Evolutionary conservation across 2,329 filamentous ascomycete species (phyloP).

Genomic region (Xenoacremonium recifei): DNA sequence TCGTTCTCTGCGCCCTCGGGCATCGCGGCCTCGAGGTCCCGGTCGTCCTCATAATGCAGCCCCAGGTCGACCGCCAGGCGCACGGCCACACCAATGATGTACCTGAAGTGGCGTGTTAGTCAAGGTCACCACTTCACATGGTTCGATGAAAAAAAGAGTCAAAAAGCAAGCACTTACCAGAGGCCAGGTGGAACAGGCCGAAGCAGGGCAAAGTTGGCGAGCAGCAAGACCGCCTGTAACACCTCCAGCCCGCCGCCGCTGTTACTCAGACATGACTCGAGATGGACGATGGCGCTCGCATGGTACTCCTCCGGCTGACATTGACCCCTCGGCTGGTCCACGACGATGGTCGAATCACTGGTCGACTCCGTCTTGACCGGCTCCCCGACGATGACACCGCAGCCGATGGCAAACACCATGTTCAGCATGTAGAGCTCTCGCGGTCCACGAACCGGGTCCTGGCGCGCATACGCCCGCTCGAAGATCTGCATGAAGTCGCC

Average conservation of each 20-base stretch:
- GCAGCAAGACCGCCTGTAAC: conserved; percentile 84
- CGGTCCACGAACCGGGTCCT: conserved; percentile 65
- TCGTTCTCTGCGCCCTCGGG: conserved; percentile 39
- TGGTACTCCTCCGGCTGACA: conserved; percentile 93
- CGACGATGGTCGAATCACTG: conserved; percentile 26
- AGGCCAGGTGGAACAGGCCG: conserved; percentile 88
- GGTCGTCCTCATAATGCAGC: conserved; percentile 87
- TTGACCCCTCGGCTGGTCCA: conserved; percentile 38
- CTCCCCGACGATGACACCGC: conserved; percentile 82
- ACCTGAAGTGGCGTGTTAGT: conserved; percentile 45
- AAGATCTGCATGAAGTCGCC: conserved; percentile 88
- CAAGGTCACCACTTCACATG: not conserved
- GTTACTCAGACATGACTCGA: conserved; percentile 81
- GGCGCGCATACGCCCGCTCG: conserved; percentile 72
- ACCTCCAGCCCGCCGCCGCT: conserved; percentile 91
- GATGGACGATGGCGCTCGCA: conserved; percentile 86
- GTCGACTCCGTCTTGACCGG: conserved; percentile 47
- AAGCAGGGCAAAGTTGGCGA: conserved; percentile 88
- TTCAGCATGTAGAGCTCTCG: conserved; percentile 92
- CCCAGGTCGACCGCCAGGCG: conserved; percentile 88
- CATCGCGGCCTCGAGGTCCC: conserved; percentile 58
- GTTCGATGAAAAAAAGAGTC: too few relatives aligned
- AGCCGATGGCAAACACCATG: conserved; percentile 95
- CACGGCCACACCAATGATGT: conserved; percentile 92
- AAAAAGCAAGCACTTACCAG: too few relatives aligned